phyloP scores from a whole-genome alignment of 176 grass and related monocot genomes.

The Paspalum notatum region DNA sequence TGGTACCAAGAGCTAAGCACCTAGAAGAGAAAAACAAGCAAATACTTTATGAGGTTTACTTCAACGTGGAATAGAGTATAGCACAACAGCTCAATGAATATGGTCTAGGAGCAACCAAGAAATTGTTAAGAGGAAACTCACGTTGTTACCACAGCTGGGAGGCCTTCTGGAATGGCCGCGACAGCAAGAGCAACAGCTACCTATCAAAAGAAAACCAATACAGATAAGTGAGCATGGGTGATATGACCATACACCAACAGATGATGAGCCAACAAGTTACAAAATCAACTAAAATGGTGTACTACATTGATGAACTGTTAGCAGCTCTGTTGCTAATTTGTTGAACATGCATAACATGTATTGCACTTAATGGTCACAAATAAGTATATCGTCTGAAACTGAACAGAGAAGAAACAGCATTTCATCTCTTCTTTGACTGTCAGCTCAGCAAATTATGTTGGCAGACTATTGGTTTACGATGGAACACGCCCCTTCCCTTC shows the following conservation, averaged over 20 bases:
- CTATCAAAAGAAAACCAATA: conserved; percentile 57
- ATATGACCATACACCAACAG: conserved; percentile 7
- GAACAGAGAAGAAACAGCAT: too few relatives aligned
- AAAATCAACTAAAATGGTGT: conserved; percentile 28
- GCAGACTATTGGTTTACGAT: too few relatives aligned
- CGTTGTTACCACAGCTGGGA: conserved; percentile 99
- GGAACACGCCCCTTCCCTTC: too few relatives aligned
- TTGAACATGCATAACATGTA: background rate
- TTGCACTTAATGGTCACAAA: conserved; percentile 13
- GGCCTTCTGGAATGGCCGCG: conserved; percentile 97
- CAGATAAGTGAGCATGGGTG: background rate
- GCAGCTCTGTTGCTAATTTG: background rate
- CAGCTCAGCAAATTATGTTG: too few relatives aligned
- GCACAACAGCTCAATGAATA: conserved; percentile 24
- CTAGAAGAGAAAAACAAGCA: conserved; percentile 50
- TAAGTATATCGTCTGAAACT: too few relatives aligned
- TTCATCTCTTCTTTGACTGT: too few relatives aligned
- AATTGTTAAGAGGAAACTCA: conserved; percentile 55
- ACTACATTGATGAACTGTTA: background rate
- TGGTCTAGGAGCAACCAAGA: conserved; percentile 29
- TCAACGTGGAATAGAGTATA: conserved; percentile 5
- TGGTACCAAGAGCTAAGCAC: conserved; percentile 98
- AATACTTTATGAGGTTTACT: conserved; percentile 27
- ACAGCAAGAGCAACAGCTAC: conserved; percentile 97
- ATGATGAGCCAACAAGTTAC: background rate